A percentile compares a stretch with the other conserved stretches of the same genome.
These are phyloP conservation scores for Pleurotus tuber-regium DNA, from an alignment of 768 basidiomycete species.

Conservation along the genomic window DNA sequence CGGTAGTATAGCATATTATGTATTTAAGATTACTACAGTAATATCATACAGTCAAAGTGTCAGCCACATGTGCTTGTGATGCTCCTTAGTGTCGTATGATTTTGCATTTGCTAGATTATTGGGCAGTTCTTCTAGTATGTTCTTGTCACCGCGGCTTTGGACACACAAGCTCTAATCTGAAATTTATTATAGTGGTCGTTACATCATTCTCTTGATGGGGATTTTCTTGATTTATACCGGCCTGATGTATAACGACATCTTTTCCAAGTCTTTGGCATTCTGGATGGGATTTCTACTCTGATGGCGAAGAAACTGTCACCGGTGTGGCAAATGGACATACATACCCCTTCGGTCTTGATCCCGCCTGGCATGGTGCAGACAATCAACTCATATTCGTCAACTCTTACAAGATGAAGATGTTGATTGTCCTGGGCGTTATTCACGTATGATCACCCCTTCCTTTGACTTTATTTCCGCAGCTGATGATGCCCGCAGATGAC, in stretches of 20 bases:
- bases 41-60: no score
- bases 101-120: no score
- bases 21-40: no score
- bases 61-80: no score
- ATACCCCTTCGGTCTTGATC: slow-evolving; percentile 96
- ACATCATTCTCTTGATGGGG: slow-evolving; percentile 99
- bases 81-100: no score
- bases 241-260: slow-evolving; percentile 98
- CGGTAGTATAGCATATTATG: no score
- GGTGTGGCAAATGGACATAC: slow-evolving; percentile 60
- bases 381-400: slow-evolving; percentile 94
- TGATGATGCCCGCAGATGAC: slow-evolving; percentile 74
- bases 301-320: no score
- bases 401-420: slow-evolving; percentile 99
- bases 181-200: slow-evolving; percentile 71
- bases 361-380: slow-evolving; percentile 91
- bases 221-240: slow-evolving; percentile 95
- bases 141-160: background rate
- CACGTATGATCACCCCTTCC: slow-evolving; percentile 60
- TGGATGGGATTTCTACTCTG: slow-evolving; percentile 76
- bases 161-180: slow-evolving; percentile 10
- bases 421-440: slow-evolving; percentile 91
- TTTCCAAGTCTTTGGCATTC: slow-evolving; percentile 91
- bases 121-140: slow-evolving; percentile 93
- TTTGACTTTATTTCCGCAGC: slow-evolving; percentile 4